phyloP scores from a whole-genome alignment of 768 basidiomycete species.

The Lactarius psammicola region DNA sequence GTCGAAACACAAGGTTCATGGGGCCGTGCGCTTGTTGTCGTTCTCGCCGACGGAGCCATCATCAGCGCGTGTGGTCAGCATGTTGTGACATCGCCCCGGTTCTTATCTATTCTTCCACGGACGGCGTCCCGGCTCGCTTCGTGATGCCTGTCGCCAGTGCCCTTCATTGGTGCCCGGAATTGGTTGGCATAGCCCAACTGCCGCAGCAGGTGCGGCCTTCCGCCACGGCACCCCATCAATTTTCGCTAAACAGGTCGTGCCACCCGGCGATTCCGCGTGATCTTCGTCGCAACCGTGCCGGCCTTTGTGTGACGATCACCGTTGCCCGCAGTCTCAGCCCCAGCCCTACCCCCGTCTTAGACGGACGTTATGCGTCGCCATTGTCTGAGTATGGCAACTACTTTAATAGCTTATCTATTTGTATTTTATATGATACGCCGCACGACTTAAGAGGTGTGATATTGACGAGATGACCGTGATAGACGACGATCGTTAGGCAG shows the following conservation, averaged over 20 bases:
- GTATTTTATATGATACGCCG: too few species aligned
- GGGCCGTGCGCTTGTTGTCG: slow-evolving; percentile 29
- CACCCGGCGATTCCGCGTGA: neutral
- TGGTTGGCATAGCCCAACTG: slow-evolving; percentile 19
- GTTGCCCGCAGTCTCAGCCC: neutral
- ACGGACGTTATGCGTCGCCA: neutral
- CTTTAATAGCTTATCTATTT: neutral
- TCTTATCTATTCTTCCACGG: slow-evolving; percentile 27
- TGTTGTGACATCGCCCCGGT: slow-evolving; percentile 28
- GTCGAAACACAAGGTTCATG: slow-evolving; percentile 28
- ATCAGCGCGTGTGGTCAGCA: slow-evolving; percentile 28
- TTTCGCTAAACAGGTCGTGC: neutral
- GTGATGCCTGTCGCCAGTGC: slow-evolving; percentile 11
- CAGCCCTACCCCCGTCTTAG: neutral
- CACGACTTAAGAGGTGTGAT: too few species aligned
- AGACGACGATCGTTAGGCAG: too few species aligned
- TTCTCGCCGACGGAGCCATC: slow-evolving; percentile 28
- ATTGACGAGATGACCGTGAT: too few species aligned
- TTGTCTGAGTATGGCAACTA: neutral
- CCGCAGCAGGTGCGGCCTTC: slow-evolving; percentile 12
- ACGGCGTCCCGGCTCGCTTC: slow-evolving; percentile 17
- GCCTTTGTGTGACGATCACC: neutral
- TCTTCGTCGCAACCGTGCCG: slow-evolving; percentile 1
- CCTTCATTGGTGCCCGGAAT: slow-evolving; percentile 14
- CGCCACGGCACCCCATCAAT: slow-evolving; percentile 15